These are phyloP conservation scores for Neurospora sp. DNA, from an alignment of 495 filamentous ascomycete species.

Conservation along the genomic window DNA sequence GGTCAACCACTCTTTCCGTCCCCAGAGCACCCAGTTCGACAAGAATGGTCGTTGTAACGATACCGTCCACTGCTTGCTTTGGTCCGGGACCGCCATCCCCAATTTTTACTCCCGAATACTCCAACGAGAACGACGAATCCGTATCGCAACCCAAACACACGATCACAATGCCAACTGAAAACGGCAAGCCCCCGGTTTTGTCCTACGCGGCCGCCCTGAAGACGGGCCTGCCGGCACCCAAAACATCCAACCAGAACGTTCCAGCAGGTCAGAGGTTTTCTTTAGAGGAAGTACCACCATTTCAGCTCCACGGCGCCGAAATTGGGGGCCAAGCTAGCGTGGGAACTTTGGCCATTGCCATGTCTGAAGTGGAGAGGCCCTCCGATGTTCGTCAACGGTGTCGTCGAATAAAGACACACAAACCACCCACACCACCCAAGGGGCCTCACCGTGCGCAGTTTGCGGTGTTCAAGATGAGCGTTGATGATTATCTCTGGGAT, in stretches of 20 bases:
- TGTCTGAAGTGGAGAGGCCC: too few species aligned
- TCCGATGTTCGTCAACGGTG: background rate
- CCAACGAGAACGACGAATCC: background rate
- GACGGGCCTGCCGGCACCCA: background rate
- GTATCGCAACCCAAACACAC: background rate
- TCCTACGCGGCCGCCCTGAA: background rate
- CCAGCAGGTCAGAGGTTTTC: too few species aligned
- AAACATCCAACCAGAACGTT: background rate
- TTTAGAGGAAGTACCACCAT: too few species aligned
- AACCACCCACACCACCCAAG: background rate
- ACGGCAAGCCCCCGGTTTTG: background rate
- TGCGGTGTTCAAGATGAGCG: background rate
- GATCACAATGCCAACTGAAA: background rate
- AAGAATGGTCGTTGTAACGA: conserved; percentile 46
- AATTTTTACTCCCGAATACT: background rate
- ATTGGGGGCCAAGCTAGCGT: too few species aligned
- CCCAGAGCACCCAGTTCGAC: conserved; percentile 66
- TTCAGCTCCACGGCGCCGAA: too few species aligned
- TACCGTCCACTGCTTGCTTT: background rate
- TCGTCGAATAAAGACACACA: background rate
- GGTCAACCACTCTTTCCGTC: conserved; percentile 92
- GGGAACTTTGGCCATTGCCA: too few species aligned
- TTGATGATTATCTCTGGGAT: background rate
- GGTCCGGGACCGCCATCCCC: too few species aligned
- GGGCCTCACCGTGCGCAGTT: background rate